Conservation (phyloP, 1,284 basidiomycete species). For the Cutaneotrichosporon dermatis region DNA sequence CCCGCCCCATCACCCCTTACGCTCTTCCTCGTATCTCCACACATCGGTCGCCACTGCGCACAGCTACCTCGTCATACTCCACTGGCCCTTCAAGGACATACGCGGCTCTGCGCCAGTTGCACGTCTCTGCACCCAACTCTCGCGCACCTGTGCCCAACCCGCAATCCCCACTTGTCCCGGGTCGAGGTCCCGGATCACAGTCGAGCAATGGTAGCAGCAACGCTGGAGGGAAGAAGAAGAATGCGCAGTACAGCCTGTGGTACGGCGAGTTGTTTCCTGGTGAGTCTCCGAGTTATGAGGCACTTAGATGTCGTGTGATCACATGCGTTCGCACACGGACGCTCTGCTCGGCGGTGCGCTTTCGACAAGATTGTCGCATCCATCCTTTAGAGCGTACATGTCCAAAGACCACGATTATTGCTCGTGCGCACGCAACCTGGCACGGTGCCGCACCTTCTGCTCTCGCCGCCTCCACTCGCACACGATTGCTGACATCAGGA, state of each 20-base stretch:
- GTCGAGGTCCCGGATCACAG: not conserved
- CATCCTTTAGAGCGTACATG: no score
- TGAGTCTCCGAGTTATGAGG: slow-evolving; percentile 15
- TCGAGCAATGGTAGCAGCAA: not conserved
- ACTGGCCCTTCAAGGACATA: not conserved
- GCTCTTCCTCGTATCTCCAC: not conserved
- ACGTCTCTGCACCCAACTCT: not conserved
- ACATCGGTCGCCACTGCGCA: not conserved
- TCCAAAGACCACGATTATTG: no score
- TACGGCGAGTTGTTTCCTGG: slow-evolving; percentile 44
- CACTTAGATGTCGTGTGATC: no score
- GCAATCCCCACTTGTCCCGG: slow-evolving; percentile 15
- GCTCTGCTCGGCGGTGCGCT: no score
- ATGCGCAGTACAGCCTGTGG: slow-evolving; percentile 34
- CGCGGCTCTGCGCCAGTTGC: not conserved
- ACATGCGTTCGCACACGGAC: no score
- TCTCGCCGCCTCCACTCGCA: no score
- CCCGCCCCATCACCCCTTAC: no score
- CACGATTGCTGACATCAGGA: slow-evolving; percentile 15
- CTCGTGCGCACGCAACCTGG: not conserved
- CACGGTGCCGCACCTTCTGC: not conserved
- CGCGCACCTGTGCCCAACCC: slow-evolving; percentile 10
- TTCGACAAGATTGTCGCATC: no score
- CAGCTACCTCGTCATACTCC: not conserved
- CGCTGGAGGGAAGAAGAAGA: slow-evolving; percentile 9